Conservation (phyloP, 2,329 filamentous ascomycete genomes). For the Alternaria rosae region DNA sequence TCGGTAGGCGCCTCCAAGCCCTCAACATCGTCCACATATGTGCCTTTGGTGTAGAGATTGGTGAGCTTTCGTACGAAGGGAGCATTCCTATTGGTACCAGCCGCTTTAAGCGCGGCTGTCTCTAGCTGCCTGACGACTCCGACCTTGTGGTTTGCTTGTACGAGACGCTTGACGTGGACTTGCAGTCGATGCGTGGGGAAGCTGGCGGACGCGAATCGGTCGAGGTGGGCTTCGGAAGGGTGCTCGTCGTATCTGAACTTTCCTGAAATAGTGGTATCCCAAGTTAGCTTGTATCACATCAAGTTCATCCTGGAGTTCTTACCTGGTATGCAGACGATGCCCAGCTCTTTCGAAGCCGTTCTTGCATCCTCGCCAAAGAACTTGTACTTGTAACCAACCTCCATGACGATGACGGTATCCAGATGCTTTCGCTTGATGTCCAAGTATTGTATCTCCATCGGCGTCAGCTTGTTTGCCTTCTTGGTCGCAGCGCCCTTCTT, state of each 20-base stretch:
- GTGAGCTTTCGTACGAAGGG: slow-evolving; percentile 93
- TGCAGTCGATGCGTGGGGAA: slow-evolving; percentile 91
- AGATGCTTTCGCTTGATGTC: slow-evolving; percentile 92
- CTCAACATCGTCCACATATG: slow-evolving; percentile 93
- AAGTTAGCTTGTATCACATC: slow-evolving; percentile 48
- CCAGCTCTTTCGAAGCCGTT: slow-evolving; percentile 85
- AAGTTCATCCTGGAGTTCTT: neutral
- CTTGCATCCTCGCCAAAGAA: slow-evolving; percentile 97
- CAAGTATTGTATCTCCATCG: slow-evolving; percentile 90
- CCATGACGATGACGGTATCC: slow-evolving; percentile 88
- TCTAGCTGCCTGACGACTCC: slow-evolving; percentile 94
- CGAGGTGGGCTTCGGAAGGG: slow-evolving; percentile 84
- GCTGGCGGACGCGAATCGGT: slow-evolving; percentile 92
- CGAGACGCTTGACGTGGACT: slow-evolving; percentile 91
- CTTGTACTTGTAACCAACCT: slow-evolving; percentile 97
- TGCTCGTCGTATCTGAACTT: slow-evolving; percentile 93
- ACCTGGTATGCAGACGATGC: slow-evolving; percentile 92
- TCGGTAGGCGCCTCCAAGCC: slow-evolving; percentile 66
- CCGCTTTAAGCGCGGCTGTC: slow-evolving; percentile 94
- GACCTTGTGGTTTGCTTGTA: slow-evolving; percentile 93
- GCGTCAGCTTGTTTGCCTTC: slow-evolving; percentile 85
- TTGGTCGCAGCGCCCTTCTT: slow-evolving; percentile 64
- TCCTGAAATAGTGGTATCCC: slow-evolving; percentile 79
- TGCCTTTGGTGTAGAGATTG: slow-evolving; percentile 97
- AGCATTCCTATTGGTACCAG: slow-evolving; percentile 89